A percentile compares a stretch with the other conserved stretches of the same genome.
phyloP scores from a whole-genome alignment of 495 filamentous ascomycete genomes.

The Aspergillus nidulans region DNA sequence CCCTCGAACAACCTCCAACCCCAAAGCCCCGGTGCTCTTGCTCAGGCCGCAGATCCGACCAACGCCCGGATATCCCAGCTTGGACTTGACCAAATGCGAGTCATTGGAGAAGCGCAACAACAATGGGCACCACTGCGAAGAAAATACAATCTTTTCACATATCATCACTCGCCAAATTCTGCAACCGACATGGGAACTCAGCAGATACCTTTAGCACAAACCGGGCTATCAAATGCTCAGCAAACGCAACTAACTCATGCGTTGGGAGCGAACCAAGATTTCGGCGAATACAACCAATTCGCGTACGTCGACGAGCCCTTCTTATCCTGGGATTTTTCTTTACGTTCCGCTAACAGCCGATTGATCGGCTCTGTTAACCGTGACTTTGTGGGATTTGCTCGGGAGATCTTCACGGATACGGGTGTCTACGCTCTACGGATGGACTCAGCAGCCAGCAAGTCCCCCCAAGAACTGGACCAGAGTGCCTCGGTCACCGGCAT shows the following conservation, averaged over 20 bases:
- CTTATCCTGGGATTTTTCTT: constrained; percentile 56
- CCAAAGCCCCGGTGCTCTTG: constrained; percentile 37
- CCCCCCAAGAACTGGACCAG: constrained; percentile 30
- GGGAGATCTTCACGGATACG: constrained; percentile 68
- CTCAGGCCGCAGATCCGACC: constrained; percentile 31
- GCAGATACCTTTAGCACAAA: constrained; percentile 37
- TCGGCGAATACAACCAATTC: constrained; percentile 56
- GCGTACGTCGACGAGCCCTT: constrained; percentile 57
- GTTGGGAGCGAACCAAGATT: constrained; percentile 22
- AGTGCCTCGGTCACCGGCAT: constrained; percentile 40
- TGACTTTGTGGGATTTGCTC: constrained; percentile 63
- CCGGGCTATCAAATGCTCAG: constrained; percentile 46
- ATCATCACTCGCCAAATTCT: constrained; percentile 32
- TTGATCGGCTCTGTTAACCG: constrained; percentile 63
- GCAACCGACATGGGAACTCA: constrained; percentile 35
- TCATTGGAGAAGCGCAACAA: constrained; percentile 65
- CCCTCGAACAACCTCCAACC: constrained; percentile 42
- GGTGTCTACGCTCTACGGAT: constrained; percentile 67
- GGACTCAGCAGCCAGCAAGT: constrained; percentile 53
- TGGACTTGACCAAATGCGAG: constrained; percentile 52
- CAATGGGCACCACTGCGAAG: constrained; percentile 63
- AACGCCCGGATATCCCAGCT: constrained; percentile 50
- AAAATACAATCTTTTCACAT: constrained; percentile 65
- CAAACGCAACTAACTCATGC: constrained; percentile 39
- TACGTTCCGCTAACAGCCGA: constrained; percentile 41